Conservation (phyloP, 495 filamentous ascomycete genomes). For the Halenospora varia region DNA sequence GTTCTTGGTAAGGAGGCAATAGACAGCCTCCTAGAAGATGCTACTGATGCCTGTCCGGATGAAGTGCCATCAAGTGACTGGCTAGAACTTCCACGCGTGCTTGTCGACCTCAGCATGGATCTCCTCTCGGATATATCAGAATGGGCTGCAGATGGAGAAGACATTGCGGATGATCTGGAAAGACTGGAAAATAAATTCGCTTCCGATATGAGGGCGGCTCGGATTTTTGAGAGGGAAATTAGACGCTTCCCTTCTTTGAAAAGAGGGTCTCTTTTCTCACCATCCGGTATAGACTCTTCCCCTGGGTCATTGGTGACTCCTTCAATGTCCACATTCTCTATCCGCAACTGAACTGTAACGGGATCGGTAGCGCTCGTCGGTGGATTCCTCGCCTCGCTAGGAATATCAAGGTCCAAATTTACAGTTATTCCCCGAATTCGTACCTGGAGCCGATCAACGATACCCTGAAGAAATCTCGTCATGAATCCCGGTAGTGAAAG, state of each 20-base stretch:
- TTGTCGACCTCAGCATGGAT: constrained; percentile 2
- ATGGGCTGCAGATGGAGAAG: constrained; percentile 44
- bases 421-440: constrained; percentile 55
- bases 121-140: constrained; percentile 18
- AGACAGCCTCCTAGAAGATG: constrained; percentile 9
- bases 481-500: constrained; percentile 78
- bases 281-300: constrained; percentile 14
- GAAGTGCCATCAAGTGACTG: constrained; percentile 7
- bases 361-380: constrained; percentile 35
- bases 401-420: constrained; percentile 58
- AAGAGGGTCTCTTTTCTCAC: constrained; percentile 24
- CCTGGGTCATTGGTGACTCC: constrained; percentile 47
- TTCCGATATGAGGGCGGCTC: constrained; percentile 65
- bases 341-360: constrained; percentile 59
- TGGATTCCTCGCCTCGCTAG: constrained; percentile 49
- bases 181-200: constrained; percentile 67
- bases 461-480: constrained; percentile 75
- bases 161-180: constrained; percentile 53
- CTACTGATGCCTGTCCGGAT: constrained; percentile 8
- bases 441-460: constrained; percentile 75
- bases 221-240: constrained; percentile 58
- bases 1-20: constrained; percentile 7
- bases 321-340: constrained; percentile 64
- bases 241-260: constrained; percentile 59
- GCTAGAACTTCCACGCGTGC: constrained; percentile 5